phyloP scores from a whole-genome alignment of 257 asterid genomes.

The Fraxinus americana region DNA sequence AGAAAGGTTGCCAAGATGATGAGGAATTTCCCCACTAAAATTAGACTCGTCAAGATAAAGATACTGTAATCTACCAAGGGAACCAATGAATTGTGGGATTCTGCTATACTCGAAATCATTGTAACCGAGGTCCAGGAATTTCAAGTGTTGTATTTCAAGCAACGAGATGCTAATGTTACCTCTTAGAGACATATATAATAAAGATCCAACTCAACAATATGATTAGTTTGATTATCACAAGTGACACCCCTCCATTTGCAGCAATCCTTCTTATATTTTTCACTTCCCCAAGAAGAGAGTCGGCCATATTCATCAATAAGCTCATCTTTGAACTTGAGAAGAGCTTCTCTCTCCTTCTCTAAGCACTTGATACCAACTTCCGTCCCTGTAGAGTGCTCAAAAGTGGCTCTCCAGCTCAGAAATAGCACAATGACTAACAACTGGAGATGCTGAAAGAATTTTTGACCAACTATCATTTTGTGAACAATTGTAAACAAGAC shows the following conservation, averaged over 20 bases:
- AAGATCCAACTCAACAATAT: no score
- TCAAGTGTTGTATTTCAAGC: neutral
- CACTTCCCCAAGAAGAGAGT: no score
- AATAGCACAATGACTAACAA: no score
- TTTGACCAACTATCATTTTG: neutral
- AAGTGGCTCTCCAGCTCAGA: neutral
- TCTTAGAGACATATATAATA: no score
- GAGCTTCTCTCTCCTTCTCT: no score
- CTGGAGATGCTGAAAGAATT: neutral
- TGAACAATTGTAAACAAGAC: neutral
- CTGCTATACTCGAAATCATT: neutral
- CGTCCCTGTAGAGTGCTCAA: neutral
- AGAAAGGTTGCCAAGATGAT: neutral
- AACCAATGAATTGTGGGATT: neutral
- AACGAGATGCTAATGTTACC: neutral
- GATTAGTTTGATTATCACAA: neutral
- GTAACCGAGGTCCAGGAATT: neutral
- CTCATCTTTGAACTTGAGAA: no score
- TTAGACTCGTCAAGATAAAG: neutral
- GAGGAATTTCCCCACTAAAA: neutral
- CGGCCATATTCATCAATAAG: no score
- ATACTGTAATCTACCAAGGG: neutral
- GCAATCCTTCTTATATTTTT: neutral
- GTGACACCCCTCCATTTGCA: neutral
- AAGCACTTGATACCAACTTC: neutral